Percentiles rank a stretch among this genome's conserved stretches.
Evolutionary conservation across 2,329 filamentous ascomycete species (phyloP).

Genomic region (Aspergillus pseudoterreus): DNA sequence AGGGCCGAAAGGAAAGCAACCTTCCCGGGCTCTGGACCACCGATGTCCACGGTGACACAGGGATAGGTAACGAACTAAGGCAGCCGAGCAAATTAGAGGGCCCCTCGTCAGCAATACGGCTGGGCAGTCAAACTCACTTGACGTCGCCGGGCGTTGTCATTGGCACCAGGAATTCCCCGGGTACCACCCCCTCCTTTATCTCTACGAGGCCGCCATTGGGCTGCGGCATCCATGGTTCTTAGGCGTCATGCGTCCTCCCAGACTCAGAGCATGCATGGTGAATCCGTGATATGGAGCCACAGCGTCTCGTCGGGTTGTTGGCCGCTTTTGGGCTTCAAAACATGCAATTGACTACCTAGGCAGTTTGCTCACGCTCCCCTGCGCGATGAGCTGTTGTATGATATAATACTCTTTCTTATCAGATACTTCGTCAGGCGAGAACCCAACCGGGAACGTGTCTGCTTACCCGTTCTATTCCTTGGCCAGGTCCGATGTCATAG

Average conservation of each 20-base stretch:
- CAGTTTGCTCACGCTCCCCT: not conserved
- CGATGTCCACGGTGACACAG: conserved; percentile 4
- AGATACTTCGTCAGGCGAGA: too few species aligned
- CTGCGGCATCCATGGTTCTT: conserved; percentile 6
- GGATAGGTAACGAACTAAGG: conserved; percentile 2
- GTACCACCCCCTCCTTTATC: not conserved
- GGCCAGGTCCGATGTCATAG: not conserved
- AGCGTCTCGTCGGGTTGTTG: not conserved
- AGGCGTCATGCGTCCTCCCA: conserved; percentile 9
- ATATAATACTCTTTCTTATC: not conserved
- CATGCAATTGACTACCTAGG: not conserved
- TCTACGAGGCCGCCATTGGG: not conserved
- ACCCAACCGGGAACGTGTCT: not conserved
- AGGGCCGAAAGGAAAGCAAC: conserved; percentile 7
- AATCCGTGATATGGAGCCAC: not conserved
- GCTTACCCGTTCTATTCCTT: not conserved
- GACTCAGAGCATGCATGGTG: not conserved
- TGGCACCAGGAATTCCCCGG: conserved; percentile 4
- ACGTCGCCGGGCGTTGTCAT: conserved; percentile 1
- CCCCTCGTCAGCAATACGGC: not conserved
- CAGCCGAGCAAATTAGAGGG: conserved; percentile 3
- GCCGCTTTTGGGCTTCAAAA: not conserved
- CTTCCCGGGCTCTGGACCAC: conserved; percentile 13
- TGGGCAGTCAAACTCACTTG: conserved; percentile 1
- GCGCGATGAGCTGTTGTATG: not conserved